Evolutionary conservation across 2,329 filamentous ascomycete genomes (phyloP).

Genomic region (Trichoderma simmonsii): DNA sequence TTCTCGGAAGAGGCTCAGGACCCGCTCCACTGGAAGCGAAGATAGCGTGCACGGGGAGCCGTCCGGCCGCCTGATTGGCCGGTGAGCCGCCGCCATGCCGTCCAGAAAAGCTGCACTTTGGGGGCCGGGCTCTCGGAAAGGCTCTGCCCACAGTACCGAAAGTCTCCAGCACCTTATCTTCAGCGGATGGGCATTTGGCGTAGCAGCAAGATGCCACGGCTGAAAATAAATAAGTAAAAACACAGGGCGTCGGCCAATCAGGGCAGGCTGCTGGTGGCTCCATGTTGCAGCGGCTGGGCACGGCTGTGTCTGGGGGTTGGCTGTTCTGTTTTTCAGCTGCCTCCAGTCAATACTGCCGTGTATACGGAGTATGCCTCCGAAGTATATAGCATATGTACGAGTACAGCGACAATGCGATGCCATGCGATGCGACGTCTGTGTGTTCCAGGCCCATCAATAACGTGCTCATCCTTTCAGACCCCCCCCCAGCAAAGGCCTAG

Average conservation of each 20-base stretch:
- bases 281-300: neutral
- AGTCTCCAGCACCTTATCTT: neutral
- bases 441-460: neutral
- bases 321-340: neutral
- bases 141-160: neutral
- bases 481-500: neutral
- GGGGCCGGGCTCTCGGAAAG: constrained; percentile 15
- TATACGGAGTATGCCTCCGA: no score
- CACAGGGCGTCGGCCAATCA: neutral
- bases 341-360: neutral
- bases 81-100: constrained; percentile 7
- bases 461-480: neutral
- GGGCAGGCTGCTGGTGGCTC: neutral
- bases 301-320: neutral
- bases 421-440: neutral
- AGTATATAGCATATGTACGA: no score
- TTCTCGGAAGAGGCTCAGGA: constrained; percentile 16
- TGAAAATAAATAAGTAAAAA: neutral
- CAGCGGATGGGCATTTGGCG: neutral
- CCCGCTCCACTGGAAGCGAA: constrained; percentile 31
- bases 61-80: constrained; percentile 32
- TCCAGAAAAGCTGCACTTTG: neutral
- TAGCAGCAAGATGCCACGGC: neutral
- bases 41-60: constrained; percentile 32
- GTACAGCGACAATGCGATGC: neutral